These are phyloP conservation scores for Arabis alpina DNA, from an alignment of 345 rosid genomes.

Conservation along the genomic window DNA sequence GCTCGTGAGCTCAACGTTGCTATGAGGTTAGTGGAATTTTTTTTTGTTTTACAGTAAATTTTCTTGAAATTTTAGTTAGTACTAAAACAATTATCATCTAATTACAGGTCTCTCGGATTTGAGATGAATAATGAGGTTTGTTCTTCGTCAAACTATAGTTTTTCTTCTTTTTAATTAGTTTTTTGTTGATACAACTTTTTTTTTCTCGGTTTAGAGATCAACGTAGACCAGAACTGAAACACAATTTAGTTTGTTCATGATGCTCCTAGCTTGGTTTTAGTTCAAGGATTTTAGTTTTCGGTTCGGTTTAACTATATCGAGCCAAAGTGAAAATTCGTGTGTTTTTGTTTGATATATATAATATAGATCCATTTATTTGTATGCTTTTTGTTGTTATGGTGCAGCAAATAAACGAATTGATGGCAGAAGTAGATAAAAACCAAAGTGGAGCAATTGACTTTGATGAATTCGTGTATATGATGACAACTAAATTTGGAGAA, in stretches of 20 bases:
- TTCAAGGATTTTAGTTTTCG: background rate
- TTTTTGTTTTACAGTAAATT: too few relatives aligned
- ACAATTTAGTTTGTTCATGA: background rate
- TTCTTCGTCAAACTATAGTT: slow-evolving; percentile 1
- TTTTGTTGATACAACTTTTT: too few relatives aligned
- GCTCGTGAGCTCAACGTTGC: slow-evolving; percentile 93
- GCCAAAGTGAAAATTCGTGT: background rate
- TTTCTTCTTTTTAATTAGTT: background rate
- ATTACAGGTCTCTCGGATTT: slow-evolving; percentile 88
- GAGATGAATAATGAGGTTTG: slow-evolving; percentile 90
- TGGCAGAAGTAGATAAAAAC: slow-evolving; percentile 93
- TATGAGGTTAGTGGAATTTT: slow-evolving; percentile 79
- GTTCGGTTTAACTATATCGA: background rate
- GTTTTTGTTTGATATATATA: too few relatives aligned
- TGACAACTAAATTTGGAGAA: slow-evolving; percentile 92
- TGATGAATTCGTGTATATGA: slow-evolving; percentile 87
- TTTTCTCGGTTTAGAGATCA: background rate
- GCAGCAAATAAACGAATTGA: slow-evolving; percentile 92
- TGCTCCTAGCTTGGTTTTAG: too few relatives aligned
- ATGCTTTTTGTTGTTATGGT: background rate
- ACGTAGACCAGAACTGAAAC: background rate
- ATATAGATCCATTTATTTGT: too few relatives aligned
- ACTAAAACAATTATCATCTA: slow-evolving; percentile 22
- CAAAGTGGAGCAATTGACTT: slow-evolving; percentile 94
- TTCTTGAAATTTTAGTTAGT: background rate